A percentile compares a stretch with the other conserved stretches of the same genome.
These are phyloP conservation scores for Boletus vermiculosoides DNA, from an alignment of 768 basidiomycete species.

Conservation along the genomic window DNA sequence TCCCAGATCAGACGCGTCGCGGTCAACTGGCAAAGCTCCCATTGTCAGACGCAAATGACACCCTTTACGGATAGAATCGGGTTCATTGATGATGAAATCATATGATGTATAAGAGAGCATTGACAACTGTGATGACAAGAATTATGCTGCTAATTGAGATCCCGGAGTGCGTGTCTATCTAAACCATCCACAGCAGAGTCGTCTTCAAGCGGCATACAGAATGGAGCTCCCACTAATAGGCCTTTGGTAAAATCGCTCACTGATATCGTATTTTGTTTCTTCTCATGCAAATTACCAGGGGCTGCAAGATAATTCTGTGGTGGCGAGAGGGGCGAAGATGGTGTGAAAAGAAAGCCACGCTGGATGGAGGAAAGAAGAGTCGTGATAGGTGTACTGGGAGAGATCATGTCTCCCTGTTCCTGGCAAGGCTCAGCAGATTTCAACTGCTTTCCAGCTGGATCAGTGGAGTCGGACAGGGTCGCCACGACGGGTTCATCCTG, in stretches of 20 bases:
- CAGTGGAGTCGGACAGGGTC: not conserved
- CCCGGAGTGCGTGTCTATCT: constrained; percentile 26
- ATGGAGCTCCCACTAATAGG: not conserved
- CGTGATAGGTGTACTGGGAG: constrained; percentile 62
- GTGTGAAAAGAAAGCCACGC: constrained; percentile 65
- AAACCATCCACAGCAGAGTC: constrained; percentile 8
- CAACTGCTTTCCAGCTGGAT: not conserved
- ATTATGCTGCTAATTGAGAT: constrained; percentile 22
- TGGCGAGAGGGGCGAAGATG: constrained; percentile 60
- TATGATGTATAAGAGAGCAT: constrained; percentile 5
- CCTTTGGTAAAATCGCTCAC: not conserved
- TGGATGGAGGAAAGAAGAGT: constrained; percentile 60
- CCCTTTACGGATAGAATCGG: not conserved
- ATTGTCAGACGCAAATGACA: not conserved
- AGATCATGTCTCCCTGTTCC: not conserved
- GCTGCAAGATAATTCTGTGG: constrained; percentile 42
- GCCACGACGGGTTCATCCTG: constrained; percentile 2
- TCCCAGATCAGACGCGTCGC: constrained; percentile 20
- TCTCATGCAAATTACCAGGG: constrained; percentile 1
- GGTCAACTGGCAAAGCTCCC: not conserved
- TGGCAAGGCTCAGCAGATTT: constrained; percentile 1
- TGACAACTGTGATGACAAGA: not conserved
- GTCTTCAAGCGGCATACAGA: constrained; percentile 14
- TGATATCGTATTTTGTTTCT: constrained; percentile 4
- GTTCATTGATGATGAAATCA: not conserved